These are phyloP conservation scores for Populus tomentosa DNA, from an alignment of 441 rosid species.

Conservation along the genomic window DNA sequence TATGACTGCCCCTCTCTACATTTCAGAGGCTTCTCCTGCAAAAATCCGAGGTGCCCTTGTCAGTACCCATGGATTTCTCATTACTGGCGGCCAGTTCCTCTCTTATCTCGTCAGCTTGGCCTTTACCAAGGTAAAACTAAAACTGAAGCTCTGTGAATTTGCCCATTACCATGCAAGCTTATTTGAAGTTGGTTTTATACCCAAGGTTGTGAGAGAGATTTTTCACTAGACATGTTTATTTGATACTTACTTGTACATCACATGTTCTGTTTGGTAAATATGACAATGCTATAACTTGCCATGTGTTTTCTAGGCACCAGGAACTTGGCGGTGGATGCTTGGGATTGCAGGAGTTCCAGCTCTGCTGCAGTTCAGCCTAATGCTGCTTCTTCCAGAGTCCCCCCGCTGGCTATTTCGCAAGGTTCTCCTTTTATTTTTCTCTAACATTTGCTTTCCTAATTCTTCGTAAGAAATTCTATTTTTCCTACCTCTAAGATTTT, in stretches of 20 bases:
- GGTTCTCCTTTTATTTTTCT: constrained; percentile 21
- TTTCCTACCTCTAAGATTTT: background rate
- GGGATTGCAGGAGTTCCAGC: constrained; percentile 83
- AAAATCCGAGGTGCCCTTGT: constrained; percentile 88
- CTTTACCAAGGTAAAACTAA: constrained; percentile 46
- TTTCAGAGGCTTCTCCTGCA: constrained; percentile 87
- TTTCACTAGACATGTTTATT: no score
- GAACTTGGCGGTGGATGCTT: constrained; percentile 97
- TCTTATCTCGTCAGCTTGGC: constrained; percentile 76
- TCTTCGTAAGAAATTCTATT: background rate
- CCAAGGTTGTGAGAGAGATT: background rate
- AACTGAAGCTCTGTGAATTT: background rate
- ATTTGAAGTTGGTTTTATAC: no score
- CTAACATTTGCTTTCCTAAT: background rate
- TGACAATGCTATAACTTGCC: background rate
- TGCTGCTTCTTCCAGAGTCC: constrained; percentile 75
- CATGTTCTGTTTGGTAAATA: no score
- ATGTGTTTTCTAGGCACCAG: constrained; percentile 32
- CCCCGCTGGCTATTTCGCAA: constrained; percentile 75
- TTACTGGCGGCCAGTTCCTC: constrained; percentile 82
- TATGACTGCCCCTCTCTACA: constrained; percentile 83
- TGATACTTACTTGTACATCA: no score
- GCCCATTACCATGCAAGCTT: no score
- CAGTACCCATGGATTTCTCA: constrained; percentile 68
- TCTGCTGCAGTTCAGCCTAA: constrained; percentile 54